Conservation (phyloP, 108 stramenopile genomes). For the Asterionellopsis glacialis region DNA sequence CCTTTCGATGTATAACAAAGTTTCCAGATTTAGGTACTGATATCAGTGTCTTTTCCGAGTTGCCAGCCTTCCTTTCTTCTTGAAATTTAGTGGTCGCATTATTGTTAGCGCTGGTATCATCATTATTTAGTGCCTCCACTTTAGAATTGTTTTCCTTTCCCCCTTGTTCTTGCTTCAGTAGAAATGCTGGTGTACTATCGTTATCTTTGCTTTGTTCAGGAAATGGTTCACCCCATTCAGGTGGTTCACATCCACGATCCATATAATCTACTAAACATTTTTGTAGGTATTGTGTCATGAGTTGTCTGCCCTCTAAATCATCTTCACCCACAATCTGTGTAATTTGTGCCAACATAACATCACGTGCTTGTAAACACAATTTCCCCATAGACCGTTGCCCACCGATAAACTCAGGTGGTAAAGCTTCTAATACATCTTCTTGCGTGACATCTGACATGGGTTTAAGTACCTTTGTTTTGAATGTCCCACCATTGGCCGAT, state of each 20-base stretch:
- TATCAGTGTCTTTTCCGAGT: not conserved
- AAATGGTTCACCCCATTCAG: conserved; percentile 57
- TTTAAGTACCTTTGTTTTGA: conserved; percentile 80
- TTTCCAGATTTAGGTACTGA: conserved; percentile 30
- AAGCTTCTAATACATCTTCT: conserved; percentile 79
- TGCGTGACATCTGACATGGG: conserved; percentile 77
- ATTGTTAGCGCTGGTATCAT: too few relatives aligned
- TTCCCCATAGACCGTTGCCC: conserved; percentile 63
- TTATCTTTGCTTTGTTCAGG: conserved; percentile 10
- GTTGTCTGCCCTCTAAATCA: conserved; percentile 23
- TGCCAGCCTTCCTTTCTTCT: not conserved
- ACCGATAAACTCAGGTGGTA: conserved; percentile 73
- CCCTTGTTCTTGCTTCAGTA: not conserved
- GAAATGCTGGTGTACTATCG: not conserved
- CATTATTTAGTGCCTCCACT: not conserved
- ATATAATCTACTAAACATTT: conserved; percentile 64
- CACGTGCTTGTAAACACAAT: conserved; percentile 58
- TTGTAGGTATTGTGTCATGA: conserved; percentile 75
- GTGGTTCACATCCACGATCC: conserved; percentile 54
- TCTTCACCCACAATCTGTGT: conserved; percentile 70
- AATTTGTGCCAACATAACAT: conserved; percentile 79
- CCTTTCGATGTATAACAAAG: conserved; percentile 40
- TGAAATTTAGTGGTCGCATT: too few relatives aligned
- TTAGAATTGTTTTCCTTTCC: not conserved
- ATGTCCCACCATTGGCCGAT: conserved; percentile 44